Base-by-base conservation (phyloP, 176 grass and related monocot species). In the Eragrostis nindensis region DNA sequence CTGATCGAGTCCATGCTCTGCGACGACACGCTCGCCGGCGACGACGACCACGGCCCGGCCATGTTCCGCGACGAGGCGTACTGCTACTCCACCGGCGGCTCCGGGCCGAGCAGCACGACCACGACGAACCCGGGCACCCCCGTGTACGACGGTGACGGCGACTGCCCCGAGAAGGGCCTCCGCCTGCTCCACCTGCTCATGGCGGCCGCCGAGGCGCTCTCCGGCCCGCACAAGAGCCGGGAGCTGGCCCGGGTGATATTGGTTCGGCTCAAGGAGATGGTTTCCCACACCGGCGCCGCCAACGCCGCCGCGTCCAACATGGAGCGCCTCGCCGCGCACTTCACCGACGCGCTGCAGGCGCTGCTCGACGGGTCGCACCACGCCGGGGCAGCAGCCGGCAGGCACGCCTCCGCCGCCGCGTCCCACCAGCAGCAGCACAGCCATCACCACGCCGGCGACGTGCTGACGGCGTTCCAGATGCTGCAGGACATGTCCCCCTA, bases 241-340 rank as follows among this genome's bases (percentile, higher is more conserved):
- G 85, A 94, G 79, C 85, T 94, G 55, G 85, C 91, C 6, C 88
- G 88, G 77, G 91, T 94, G 91, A 94, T 94, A 94, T 94, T 94
- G 91, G 88, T 94, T 94, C 91, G 91, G 91, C 91, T 94, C 88
- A 94, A 94, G 85, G 88, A 90, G 74, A 88, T 94, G 88, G 85
- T 83, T 29, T 86, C 91, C 62, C 17, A n/a, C 26, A 26, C 79
- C 84, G 59, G 24, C 80, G 75, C 64, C 62, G 69, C 54, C 49
- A 57, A 38, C 84, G 80, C 57, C 59, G 74, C 79, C 22, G 82
- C 71, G n/a, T 86, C 82, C 79, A 86, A 87, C 82, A 94, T 90
- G 79, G 91, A 94, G 88, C 91, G 91, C 75, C 88, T 94, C 70
- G 82, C 91, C 21, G 45, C 75, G 65, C 75, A 94, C 88, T 94